Conservation (phyloP, 2,329 filamentous ascomycete genomes). For the Fusarium sp. region DNA sequence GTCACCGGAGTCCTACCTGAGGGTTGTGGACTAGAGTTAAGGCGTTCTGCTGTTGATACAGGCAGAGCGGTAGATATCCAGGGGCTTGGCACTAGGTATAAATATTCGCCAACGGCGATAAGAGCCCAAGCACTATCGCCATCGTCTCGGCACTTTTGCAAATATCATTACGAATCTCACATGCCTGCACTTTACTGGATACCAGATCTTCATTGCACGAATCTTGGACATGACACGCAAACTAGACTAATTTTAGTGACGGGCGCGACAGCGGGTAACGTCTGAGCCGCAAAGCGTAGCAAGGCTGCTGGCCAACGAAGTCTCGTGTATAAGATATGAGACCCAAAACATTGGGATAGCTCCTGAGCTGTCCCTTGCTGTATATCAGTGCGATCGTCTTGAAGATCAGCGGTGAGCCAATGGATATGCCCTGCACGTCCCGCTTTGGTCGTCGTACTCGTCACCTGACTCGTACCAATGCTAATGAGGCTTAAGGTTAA, state of each 20-base stretch:
- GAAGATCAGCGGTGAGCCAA: constrained; percentile 28
- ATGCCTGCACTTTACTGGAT: background rate
- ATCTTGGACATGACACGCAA: constrained; percentile 13
- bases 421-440: background rate
- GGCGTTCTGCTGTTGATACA: background rate
- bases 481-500: constrained; percentile 8
- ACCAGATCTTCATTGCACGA: constrained; percentile 16
- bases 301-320: background rate
- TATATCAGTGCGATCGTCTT: constrained; percentile 18
- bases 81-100: constrained; percentile 13
- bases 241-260: background rate
- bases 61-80: background rate
- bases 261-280: background rate
- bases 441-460: background rate
- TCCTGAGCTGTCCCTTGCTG: constrained; percentile 1
- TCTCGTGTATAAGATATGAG: background rate
- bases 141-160: background rate
- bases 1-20: background rate
- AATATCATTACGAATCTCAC: constrained; percentile 7
- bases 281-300: constrained; percentile 1
- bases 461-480: constrained; percentile 15
- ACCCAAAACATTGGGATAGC: background rate
- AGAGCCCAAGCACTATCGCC: background rate
- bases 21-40: background rate
- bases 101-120: constrained; percentile 1